These are phyloP conservation scores for Mycena albidolilacea DNA, from an alignment of 768 basidiomycete genomes.

Conservation along the genomic window DNA sequence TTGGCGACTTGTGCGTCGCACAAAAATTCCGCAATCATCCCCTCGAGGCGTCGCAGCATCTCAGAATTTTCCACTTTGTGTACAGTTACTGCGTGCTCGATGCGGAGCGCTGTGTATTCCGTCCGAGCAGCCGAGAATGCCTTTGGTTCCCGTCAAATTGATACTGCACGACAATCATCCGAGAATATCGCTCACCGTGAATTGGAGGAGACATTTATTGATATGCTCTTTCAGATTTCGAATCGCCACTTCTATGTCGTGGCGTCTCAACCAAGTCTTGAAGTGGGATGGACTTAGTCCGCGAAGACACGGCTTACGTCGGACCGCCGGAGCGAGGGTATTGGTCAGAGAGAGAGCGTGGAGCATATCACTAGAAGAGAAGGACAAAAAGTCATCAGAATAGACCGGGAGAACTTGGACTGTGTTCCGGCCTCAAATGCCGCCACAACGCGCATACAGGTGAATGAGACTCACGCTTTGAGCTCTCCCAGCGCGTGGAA, in stretches of 20 bases:
- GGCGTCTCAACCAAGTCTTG: constrained; percentile 32
- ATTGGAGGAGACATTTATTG: constrained; percentile 29
- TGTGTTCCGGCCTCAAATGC: not conserved
- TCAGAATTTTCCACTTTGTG: constrained; percentile 26
- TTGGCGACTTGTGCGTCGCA: constrained; percentile 14
- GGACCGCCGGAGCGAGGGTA: not conserved
- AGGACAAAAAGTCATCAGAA: not conserved
- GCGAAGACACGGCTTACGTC: not conserved
- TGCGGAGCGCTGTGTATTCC: constrained; percentile 13
- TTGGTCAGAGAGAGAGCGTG: not conserved
- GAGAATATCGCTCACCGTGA: constrained; percentile 22
- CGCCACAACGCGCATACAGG: not conserved
- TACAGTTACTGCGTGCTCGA: constrained; percentile 24
- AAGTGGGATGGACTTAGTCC: constrained; percentile 17
- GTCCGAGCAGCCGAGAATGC: constrained; percentile 30
- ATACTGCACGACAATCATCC: not conserved
- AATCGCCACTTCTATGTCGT: constrained; percentile 26
- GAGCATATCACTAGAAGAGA: constrained; percentile 23
- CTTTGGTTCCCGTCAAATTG: not conserved
- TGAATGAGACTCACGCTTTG: constrained; percentile 22
- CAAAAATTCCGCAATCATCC: constrained; percentile 27
- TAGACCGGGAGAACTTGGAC: not conserved
- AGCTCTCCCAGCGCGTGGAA: constrained; percentile 23
- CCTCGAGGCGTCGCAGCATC: constrained; percentile 24
- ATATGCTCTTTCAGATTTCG: constrained; percentile 21